These are phyloP conservation scores for Saccharomycopsis vini DNA, from an alignment of 805 yeast species.

Conservation along the genomic window DNA sequence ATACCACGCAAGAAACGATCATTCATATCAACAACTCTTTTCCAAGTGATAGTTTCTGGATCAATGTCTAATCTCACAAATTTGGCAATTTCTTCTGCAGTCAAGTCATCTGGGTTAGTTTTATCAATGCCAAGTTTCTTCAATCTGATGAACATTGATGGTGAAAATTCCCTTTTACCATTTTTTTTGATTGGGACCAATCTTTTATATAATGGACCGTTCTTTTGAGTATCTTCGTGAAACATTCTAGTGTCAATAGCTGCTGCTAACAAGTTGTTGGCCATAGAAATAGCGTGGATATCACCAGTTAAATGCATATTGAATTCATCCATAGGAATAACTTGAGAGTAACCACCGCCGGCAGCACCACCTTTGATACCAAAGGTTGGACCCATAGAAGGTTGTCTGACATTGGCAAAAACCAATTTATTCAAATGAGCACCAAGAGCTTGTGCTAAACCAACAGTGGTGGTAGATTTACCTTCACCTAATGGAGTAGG, in stretches of 20 bases:
- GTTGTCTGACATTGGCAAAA: conserved; percentile 78
- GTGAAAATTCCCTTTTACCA: conserved; percentile 58
- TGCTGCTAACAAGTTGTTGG: conserved; percentile 73
- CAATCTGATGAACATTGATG: conserved; percentile 59
- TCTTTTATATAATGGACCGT: conserved; percentile 64
- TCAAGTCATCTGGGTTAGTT: conserved; percentile 64
- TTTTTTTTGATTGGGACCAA: conserved; percentile 61
- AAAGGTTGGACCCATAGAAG: conserved; percentile 83
- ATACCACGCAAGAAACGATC: conserved; percentile 73
- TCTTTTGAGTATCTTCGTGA: conserved; percentile 69
- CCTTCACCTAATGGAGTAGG: conserved; percentile 87
- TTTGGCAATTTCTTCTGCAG: conserved; percentile 52
- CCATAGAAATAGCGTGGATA: conserved; percentile 77
- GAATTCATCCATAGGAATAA: conserved; percentile 83
- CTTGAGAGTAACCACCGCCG: conserved; percentile 84
- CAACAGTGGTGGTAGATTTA: conserved; percentile 77
- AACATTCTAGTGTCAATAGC: conserved; percentile 82
- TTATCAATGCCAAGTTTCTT: conserved; percentile 59
- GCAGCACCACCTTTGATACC: conserved; percentile 91
- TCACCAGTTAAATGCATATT: conserved; percentile 83
- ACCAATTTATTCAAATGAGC: conserved; percentile 63
- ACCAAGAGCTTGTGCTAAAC: conserved; percentile 72
- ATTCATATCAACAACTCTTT: conserved; percentile 78
- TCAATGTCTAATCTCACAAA: conserved; percentile 70
- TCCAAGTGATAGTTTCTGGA: conserved; percentile 73